A percentile compares a stretch with the other conserved stretches of the same genome.
phyloP scores from a whole-genome alignment of 345 rosid genomes.

The Tarenaya hassleriana region DNA sequence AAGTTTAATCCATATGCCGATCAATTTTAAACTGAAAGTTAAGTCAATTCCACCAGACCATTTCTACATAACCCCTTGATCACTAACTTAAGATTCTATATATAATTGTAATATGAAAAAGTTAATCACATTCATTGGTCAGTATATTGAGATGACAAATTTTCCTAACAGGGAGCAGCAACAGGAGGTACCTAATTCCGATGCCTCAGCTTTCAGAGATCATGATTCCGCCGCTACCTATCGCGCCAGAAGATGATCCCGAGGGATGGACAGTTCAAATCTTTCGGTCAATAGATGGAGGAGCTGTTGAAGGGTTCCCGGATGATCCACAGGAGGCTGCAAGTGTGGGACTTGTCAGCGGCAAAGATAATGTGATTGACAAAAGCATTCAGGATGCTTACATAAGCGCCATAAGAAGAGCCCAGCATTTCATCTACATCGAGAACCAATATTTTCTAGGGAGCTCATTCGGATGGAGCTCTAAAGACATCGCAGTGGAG shows the following conservation, averaged over 20 bases:
- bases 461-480: conserved; percentile 70
- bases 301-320: conserved; percentile 42
- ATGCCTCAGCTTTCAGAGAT: conserved; percentile 18
- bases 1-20: too few species aligned
- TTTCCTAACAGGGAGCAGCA: conserved; percentile 12
- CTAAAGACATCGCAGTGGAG: conserved; percentile 33
- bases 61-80: too few species aligned
- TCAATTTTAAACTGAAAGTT: too few species aligned
- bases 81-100: too few species aligned
- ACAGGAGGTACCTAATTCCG: conserved; percentile 33
- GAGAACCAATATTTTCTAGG: conserved; percentile 85
- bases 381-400: conserved; percentile 83
- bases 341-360: conserved; percentile 42
- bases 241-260: conserved; percentile 11
- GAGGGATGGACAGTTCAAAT: conserved; percentile 63
- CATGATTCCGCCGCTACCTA: conserved; percentile 28
- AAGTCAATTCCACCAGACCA: too few species aligned
- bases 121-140: neutral
- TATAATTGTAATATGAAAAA: too few species aligned
- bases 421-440: conserved; percentile 70
- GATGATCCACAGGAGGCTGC: conserved; percentile 34
- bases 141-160: neutral
- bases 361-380: conserved; percentile 53
- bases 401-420: conserved; percentile 67
- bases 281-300: conserved; percentile 62